Conservation (phyloP, 2,329 filamentous ascomycete species). For the Epichloe typhina region DNA sequence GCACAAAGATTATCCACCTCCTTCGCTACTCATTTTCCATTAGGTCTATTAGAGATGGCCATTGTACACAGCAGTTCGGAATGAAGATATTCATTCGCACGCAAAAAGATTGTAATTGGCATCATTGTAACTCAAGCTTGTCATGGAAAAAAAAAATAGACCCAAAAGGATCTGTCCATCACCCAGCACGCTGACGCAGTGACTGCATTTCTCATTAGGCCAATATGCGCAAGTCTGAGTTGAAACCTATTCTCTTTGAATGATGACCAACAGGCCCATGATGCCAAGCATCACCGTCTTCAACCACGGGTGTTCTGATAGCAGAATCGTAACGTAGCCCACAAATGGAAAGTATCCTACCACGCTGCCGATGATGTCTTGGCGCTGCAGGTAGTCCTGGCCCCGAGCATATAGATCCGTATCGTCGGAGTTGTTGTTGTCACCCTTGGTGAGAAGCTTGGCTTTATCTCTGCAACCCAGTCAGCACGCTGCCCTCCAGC, state of each 20-base stretch:
- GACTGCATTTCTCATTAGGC: background rate
- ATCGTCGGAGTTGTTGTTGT: conserved; percentile 91
- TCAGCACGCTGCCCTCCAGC: conserved; percentile 2
- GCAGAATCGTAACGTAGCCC: conserved; percentile 89
- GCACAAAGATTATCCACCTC: too few relatives aligned
- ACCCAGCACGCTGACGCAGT: background rate
- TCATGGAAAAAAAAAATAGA: too few relatives aligned
- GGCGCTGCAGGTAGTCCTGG: conserved; percentile 74
- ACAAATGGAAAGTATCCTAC: conserved; percentile 87
- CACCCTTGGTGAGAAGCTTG: conserved; percentile 88
- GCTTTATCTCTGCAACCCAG: conserved; percentile 31
- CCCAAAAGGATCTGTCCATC: background rate
- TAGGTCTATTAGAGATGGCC: too few relatives aligned
- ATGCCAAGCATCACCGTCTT: conserved; percentile 90
- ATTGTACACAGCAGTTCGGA: too few relatives aligned
- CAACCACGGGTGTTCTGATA: conserved; percentile 92
- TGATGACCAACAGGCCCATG: conserved; percentile 86
- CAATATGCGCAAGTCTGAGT: background rate
- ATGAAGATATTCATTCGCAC: too few relatives aligned
- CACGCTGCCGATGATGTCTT: conserved; percentile 89
- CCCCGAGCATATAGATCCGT: conserved; percentile 73
- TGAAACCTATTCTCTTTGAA: conserved; percentile 63
- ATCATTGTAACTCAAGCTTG: too few relatives aligned
- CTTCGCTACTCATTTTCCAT: too few relatives aligned
- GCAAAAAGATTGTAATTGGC: too few relatives aligned